phyloP scores from a whole-genome alignment of 1,284 basidiomycete genomes.

The Coniferiporia weirii region DNA sequence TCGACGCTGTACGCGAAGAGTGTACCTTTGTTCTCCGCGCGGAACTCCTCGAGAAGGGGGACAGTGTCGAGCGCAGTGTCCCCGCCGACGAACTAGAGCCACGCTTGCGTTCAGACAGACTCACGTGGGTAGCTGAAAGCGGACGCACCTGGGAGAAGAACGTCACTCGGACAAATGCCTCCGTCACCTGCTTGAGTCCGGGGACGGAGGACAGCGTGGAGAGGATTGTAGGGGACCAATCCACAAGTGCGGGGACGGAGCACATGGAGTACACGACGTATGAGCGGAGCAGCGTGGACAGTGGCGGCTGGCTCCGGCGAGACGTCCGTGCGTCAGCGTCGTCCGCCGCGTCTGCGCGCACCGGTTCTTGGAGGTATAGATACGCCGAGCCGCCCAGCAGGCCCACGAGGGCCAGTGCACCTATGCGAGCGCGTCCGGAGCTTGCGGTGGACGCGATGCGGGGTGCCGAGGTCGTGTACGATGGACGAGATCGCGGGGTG shows the following conservation, averaged over 20 bases:
- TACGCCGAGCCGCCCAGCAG: not conserved
- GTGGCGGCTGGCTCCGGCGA: constrained; percentile 22
- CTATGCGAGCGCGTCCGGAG: not conserved
- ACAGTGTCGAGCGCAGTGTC: constrained; percentile 72
- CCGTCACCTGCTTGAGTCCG: constrained; percentile 58
- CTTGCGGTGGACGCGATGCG: not conserved
- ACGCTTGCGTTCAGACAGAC: not conserved
- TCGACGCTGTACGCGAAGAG: constrained; percentile 85
- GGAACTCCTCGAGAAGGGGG: constrained; percentile 58
- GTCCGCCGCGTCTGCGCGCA: not conserved
- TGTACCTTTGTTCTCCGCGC: constrained; percentile 67
- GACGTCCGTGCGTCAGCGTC: not conserved
- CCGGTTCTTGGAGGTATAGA: not conserved
- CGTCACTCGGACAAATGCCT: constrained; percentile 70
- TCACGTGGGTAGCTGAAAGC: not conserved
- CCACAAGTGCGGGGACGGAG: constrained; percentile 73
- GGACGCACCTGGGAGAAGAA: constrained; percentile 76
- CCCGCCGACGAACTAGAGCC: constrained; percentile 78
- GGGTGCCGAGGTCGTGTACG: too few species aligned
- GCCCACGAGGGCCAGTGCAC: not conserved
- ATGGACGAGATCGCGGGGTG: not conserved
- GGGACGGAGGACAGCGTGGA: constrained; percentile 59
- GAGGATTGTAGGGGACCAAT: constrained; percentile 72
- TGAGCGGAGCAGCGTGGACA: constrained; percentile 51
- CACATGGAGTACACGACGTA: constrained; percentile 82